Evolutionary conservation across 768 basidiomycete genomes (phyloP), one percentile per base, ranked within the genome.

Genomic region (Russula ochroleuca): DNA sequence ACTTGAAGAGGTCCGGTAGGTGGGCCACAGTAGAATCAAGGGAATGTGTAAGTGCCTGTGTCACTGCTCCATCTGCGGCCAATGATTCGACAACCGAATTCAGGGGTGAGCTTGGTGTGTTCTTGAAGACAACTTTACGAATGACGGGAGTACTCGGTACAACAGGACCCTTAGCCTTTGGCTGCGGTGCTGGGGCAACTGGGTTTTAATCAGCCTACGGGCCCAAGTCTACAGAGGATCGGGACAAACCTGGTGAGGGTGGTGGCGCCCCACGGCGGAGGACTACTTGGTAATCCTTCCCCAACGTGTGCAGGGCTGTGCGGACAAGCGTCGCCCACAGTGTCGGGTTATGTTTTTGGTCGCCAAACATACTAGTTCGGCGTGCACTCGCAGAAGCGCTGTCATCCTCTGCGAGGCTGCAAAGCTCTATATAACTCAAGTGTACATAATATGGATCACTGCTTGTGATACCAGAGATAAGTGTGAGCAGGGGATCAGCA

Each of bases 401-500:
- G 6, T 73, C 72, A 23, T 80, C 80, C n/a, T 73, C 71, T 0
- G 85, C 79, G 13, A 89, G 69, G 4, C 77, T 75, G 11, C 73
- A 73, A 45, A 93, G 77, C 65, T 92, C 90, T 0, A 79, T 74
- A 68, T 84, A 89, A 0, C 90, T 88, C 65, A 86, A 83, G 70
- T 86, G 81, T 47, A 81, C 80, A 73, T 83, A 87, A 31, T 72
- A 77, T 19, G 65, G 59, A 58, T 84, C 80, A 5, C 73, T 65
- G 19, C 85, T 86, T 1, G 83, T 79, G 48, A 84, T 76, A 11
- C 89, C 91, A 5, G 87, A 85, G 11, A 90, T 75, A 7, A 90
- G 75, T 5, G 80, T 83, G 4, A 80, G 75, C 43, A 81, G 78
- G 2, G 84, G 79, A 56, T 88, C 83, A 1, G 81, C 71, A 2